Base-by-base conservation (phyloP, 257 asterid genomes). In the Solanum bulbocastanum region DNA sequence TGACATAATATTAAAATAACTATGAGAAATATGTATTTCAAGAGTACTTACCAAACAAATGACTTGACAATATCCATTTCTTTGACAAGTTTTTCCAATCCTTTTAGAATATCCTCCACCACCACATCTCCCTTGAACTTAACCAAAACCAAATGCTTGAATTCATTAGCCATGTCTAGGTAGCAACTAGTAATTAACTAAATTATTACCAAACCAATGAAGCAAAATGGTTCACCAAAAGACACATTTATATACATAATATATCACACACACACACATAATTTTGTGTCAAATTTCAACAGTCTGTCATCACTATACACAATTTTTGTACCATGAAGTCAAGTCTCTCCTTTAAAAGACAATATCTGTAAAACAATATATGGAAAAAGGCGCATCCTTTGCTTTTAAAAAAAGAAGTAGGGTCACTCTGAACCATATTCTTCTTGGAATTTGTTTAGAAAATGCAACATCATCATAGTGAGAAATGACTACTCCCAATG, bases 121-220 rank as follows among this genome's bases (percentile, higher is more conserved):
- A 86, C 94, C 23, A 89, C 97, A 72, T 82, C 96, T 36, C 93
- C 94, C 56, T 95, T 97, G 94, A 97, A 97, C 95, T 95, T 95
- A 74, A 92, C 99, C 83, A 97, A 90, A 87, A 95, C 99, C 94
- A 97, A 87, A 90, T 97, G 99, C 87, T 94, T 94, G 92, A 96
- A 96, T 40, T 91, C 98, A 86, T 44, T 20, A 87, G 93, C 96
- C 94, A 92, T 92, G 36, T 87, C 87, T 79, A 27, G 35, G 86
- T 79, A 27, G 73, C 75, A 32, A 58, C 13, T 82, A 42, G 27
- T 25, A 83, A 33, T 27, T 40, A 69, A 66, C 74, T 69, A 71
- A 71, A 35, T 36, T 37, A 69, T 39, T 49, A 85, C 27, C 27
- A 20, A 25, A 49, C 71, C 74, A 81, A 27, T 83, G 83, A 83